Conservation (phyloP, 495 filamentous ascomycete genomes). For the Chaetomidium leptoderma region DNA sequence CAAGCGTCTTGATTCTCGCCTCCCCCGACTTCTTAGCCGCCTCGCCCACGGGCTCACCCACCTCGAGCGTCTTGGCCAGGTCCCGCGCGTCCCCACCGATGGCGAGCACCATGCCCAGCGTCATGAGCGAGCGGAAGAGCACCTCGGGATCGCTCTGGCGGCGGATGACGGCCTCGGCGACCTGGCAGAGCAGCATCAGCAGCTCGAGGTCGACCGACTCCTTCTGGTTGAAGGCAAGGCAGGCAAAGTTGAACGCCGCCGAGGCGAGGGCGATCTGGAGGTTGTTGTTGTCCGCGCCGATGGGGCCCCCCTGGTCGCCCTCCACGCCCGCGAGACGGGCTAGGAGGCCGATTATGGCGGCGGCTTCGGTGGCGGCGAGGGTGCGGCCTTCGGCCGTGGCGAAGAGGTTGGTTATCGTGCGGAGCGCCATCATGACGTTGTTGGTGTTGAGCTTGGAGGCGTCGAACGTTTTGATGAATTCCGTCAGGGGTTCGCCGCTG, state of each 20-base stretch:
- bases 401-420: constrained; percentile 84
- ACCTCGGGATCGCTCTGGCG: constrained; percentile 73
- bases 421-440: constrained; percentile 79
- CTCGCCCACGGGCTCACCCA: constrained; percentile 38
- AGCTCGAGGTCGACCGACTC: constrained; percentile 16
- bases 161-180: constrained; percentile 57
- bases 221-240: constrained; percentile 44
- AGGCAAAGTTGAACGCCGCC: constrained; percentile 79
- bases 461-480: constrained; percentile 18
- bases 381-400: constrained; percentile 64
- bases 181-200: constrained; percentile 29
- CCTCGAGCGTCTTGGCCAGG: constrained; percentile 41
- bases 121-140: constrained; percentile 76
- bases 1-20: constrained; percentile 54
- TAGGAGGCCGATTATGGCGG: constrained; percentile 44
- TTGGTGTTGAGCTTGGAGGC: constrained; percentile 48
- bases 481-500: constrained; percentile 34
- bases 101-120: constrained; percentile 68
- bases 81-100: constrained; percentile 48
- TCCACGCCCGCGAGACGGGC: constrained; percentile 45
- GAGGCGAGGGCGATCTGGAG: constrained; percentile 77
- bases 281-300: constrained; percentile 67
- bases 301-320: constrained; percentile 39
- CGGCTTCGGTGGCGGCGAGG: constrained; percentile 56
- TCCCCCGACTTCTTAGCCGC: constrained; percentile 48